phyloP scores from a whole-genome alignment of 2,329 filamentous ascomycete species.

The Ciborinia camelliae region DNA sequence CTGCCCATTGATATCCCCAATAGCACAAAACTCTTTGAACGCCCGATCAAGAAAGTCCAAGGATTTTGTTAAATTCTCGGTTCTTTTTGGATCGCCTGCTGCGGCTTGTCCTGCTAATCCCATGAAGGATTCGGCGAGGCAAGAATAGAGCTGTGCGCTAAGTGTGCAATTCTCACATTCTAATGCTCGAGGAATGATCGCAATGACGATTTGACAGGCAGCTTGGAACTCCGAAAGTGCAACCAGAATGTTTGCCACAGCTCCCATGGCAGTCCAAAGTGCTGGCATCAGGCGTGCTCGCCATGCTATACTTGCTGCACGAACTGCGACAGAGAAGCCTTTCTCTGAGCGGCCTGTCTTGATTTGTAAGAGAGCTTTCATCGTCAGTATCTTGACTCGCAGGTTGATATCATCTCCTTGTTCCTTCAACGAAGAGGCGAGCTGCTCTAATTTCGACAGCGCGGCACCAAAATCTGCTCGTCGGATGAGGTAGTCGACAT shows the following conservation, averaged over 20 bases:
- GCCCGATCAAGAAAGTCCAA: conserved; percentile 34
- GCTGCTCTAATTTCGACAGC: conserved; percentile 50
- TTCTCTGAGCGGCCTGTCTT: conserved; percentile 57
- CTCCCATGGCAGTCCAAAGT: conserved; percentile 58
- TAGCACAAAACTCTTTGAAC: conserved; percentile 50
- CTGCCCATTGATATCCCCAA: conserved; percentile 57
- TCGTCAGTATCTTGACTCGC: conserved; percentile 56
- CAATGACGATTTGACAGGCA: conserved; percentile 53
- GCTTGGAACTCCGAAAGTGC: conserved; percentile 58
- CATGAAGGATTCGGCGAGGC: conserved; percentile 62
- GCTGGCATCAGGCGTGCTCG: conserved; percentile 55
- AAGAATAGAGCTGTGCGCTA: conserved; percentile 55
- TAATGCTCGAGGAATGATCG: conserved; percentile 61
- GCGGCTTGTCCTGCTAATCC: conserved; percentile 54
- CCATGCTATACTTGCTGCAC: conserved; percentile 61
- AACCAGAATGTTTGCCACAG: conserved; percentile 55
- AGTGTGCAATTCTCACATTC: conserved; percentile 57
- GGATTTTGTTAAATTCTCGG: conserved; percentile 47
- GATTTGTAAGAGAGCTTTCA: conserved; percentile 60
- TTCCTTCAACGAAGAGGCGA: conserved; percentile 49
- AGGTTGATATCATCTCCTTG: conserved; percentile 59
- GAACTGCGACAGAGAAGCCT: conserved; percentile 62
- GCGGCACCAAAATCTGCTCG: conserved; percentile 51
- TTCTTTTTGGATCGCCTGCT: conserved; percentile 40
- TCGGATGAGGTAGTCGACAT: conserved; percentile 57